Conservation (phyloP, 2,329 filamentous ascomycete species). For the Arthrobotrys conoides region DNA sequence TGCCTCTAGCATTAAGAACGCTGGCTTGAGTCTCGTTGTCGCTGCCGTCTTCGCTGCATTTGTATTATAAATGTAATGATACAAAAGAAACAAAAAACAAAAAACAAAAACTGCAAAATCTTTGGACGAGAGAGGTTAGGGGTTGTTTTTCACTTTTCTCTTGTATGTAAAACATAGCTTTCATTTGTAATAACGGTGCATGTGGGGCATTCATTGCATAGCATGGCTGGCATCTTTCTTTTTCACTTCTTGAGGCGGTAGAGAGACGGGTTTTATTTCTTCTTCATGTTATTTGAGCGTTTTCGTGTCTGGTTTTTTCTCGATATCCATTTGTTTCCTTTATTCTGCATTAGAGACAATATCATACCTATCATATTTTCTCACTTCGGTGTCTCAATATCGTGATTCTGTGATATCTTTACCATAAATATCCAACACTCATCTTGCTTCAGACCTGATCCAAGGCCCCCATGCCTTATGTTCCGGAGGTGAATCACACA, state of each 20-base stretch:
- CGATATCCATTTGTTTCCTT: constrained; percentile 46
- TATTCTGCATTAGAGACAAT: constrained; percentile 37
- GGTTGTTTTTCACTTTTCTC: constrained; percentile 7
- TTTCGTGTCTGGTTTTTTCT: constrained; percentile 23
- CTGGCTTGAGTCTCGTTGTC: constrained; percentile 38
- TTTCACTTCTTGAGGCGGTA: constrained; percentile 25
- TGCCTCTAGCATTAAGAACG: constrained; percentile 48
- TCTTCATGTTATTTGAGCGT: constrained; percentile 51
- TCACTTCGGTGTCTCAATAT: not conserved
- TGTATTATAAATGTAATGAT: constrained; percentile 56
- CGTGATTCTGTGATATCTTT: not conserved
- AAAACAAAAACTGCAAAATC: constrained; percentile 19
- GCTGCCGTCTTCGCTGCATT: constrained; percentile 51
- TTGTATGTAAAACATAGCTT: constrained; percentile 34
- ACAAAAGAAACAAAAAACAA: constrained; percentile 29
- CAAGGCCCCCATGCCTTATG: no score
- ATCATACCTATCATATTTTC: constrained; percentile 35
- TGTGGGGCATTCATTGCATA: constrained; percentile 62
- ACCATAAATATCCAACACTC: no score
- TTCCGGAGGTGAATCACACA: not conserved
- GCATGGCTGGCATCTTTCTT: constrained; percentile 47
- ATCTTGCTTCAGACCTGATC: no score
- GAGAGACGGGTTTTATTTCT: constrained; percentile 8
- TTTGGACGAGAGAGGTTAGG: not conserved
- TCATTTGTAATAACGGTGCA: constrained; percentile 62